phyloP scores from a whole-genome alignment of 2,329 filamentous ascomycete genomes.

The Colletotrichum sp. region DNA sequence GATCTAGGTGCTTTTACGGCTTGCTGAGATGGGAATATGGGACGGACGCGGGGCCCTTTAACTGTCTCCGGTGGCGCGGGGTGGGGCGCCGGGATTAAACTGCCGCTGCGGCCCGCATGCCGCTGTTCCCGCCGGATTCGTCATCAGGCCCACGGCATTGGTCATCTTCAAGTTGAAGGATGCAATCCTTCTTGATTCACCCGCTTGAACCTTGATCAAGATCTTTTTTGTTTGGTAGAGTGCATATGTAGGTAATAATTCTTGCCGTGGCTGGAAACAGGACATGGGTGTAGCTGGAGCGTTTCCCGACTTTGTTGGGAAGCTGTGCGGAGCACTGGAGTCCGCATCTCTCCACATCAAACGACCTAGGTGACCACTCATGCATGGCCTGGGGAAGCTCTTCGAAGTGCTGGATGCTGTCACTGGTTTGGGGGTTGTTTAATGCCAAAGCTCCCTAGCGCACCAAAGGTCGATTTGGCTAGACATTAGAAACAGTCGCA shows the following conservation, averaged over 20 bases:
- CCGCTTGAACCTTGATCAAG: not conserved
- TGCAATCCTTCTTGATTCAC: not conserved
- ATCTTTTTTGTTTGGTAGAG: not conserved
- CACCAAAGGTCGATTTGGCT: not conserved
- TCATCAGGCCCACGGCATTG: not conserved
- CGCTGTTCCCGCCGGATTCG: not conserved
- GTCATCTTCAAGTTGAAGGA: too few species aligned
- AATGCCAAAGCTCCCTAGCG: rapidly evolving
- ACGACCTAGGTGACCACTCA: not conserved
- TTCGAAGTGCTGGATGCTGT: not conserved
- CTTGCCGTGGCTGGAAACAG: rapidly evolving
- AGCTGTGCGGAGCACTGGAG: not conserved
- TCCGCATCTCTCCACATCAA: not conserved
- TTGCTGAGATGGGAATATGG: not conserved
- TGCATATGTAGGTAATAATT: rapidly evolving
- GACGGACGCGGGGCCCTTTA: not conserved
- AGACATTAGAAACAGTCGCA: not conserved
- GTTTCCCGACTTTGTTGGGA: not conserved
- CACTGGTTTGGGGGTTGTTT: rapidly evolving
- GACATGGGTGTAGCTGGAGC: not conserved
- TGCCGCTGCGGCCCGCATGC: not conserved
- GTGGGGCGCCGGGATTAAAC: not conserved
- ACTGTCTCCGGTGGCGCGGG: not conserved
- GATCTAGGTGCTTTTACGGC: not conserved
- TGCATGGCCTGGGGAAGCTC: not conserved